Evolutionary conservation across 345 rosid species (phyloP).

Genomic region (Psidium friedrichsthalianum): DNA sequence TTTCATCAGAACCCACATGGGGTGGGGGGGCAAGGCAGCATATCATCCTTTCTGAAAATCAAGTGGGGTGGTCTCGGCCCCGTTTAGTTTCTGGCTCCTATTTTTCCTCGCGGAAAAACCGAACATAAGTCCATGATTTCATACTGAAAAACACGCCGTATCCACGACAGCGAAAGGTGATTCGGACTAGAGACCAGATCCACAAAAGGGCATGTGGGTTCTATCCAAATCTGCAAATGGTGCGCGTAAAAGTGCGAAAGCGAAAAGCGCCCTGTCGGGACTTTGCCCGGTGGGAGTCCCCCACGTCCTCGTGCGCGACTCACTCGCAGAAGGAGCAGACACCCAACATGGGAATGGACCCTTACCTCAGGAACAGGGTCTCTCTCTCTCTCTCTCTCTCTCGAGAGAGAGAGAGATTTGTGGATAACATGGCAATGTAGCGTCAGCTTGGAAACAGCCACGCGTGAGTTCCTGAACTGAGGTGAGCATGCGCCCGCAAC

Average conservation of each 20-base stretch:
- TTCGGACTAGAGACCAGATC: slow-evolving; percentile 7
- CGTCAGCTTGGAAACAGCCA: not conserved
- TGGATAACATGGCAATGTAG: not conserved
- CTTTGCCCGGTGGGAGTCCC: not conserved
- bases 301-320: slow-evolving; percentile 10
- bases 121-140: not conserved
- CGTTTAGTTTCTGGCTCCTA: not conserved
- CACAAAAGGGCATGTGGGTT: slow-evolving; percentile 17
- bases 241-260: not conserved
- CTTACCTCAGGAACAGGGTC: not conserved
- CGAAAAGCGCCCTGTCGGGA: not conserved
- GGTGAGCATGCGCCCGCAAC: not conserved
- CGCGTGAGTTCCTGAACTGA: not conserved
- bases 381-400: too few relatives aligned
- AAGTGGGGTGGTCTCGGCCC: not conserved
- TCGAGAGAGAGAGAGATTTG: too few relatives aligned
- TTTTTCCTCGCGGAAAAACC: not conserved
- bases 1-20: not conserved
- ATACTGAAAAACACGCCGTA: not conserved
- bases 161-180: not conserved
- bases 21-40: not conserved
- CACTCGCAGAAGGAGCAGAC: slow-evolving; percentile 10
- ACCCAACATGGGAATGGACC: not conserved
- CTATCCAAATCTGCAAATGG: slow-evolving; percentile 8
- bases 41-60: not conserved